Evolutionary conservation across 2,329 filamentous ascomycete genomes (phyloP).

Genomic region (Sporothrix brasiliensis): DNA sequence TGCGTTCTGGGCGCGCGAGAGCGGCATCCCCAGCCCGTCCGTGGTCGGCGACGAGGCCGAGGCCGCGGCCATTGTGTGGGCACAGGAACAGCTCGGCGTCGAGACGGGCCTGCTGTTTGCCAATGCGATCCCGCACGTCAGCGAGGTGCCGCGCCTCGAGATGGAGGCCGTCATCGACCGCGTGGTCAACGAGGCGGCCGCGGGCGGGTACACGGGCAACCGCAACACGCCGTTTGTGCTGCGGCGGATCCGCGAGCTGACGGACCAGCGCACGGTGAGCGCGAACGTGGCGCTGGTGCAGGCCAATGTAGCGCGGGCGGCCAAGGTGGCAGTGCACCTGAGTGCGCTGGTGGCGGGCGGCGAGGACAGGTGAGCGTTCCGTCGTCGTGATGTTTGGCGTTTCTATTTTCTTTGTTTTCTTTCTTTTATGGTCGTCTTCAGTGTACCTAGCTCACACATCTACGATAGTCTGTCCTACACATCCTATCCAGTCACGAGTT

Average conservation of each 20-base stretch:
- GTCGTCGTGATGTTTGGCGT: too few species aligned
- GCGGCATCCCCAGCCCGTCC: slow-evolving; percentile 76
- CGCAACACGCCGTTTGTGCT: slow-evolving; percentile 86
- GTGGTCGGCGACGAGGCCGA: slow-evolving; percentile 75
- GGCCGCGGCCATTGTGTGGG: slow-evolving; percentile 85
- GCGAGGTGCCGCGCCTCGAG: slow-evolving; percentile 68
- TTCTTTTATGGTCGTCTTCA: too few species aligned
- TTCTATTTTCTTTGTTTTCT: too few species aligned
- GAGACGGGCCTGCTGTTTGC: slow-evolving; percentile 83
- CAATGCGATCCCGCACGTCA: slow-evolving; percentile 77
- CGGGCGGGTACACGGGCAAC: slow-evolving; percentile 69
- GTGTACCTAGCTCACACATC: slow-evolving; percentile 17
- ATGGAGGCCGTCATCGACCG: slow-evolving; percentile 71
- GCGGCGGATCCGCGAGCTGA: slow-evolving; percentile 76
- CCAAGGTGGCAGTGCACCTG: slow-evolving; percentile 58
- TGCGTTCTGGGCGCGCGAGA: slow-evolving; percentile 89
- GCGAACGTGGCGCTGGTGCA: slow-evolving; percentile 70
- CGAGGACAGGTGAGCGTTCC: slow-evolving; percentile 25
- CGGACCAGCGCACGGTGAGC: slow-evolving; percentile 67
- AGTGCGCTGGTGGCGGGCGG: slow-evolving; percentile 30
- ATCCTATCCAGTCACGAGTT: slow-evolving; percentile 20
- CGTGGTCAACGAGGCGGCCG: slow-evolving; percentile 66
- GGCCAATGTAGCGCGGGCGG: slow-evolving; percentile 58
- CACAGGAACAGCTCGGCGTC: slow-evolving; percentile 72
- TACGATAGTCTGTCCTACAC: slow-evolving; percentile 19